Evolutionary conservation across 2,329 filamentous ascomycete species (phyloP).

Genomic region (Colletotrichum caudatum): DNA sequence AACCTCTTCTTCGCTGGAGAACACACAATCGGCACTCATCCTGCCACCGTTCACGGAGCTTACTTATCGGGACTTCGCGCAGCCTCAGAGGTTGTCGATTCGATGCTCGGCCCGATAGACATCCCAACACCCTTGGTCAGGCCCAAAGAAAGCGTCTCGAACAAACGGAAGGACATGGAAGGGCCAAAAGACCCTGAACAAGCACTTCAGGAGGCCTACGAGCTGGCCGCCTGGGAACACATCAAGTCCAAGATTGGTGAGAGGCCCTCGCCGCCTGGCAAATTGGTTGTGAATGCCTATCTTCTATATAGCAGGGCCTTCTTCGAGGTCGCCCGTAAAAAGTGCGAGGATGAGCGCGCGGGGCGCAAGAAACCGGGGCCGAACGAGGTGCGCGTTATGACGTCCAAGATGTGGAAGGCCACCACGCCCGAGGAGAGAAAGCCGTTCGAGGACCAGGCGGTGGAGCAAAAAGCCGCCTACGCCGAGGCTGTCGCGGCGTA

Average conservation of each 20-base stretch:
- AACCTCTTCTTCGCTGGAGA: conserved; percentile 97
- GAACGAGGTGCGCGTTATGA: conserved; percentile 86
- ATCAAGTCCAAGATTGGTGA: conserved; percentile 75
- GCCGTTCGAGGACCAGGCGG: conserved; percentile 82
- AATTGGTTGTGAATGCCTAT: conserved; percentile 86
- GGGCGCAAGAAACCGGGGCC: conserved; percentile 74
- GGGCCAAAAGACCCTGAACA: conserved; percentile 62
- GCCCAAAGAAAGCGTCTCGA: conserved; percentile 65
- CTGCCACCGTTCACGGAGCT: conserved; percentile 95
- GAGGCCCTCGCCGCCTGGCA: conserved; percentile 77
- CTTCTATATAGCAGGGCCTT: conserved; percentile 87
- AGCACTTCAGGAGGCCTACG: conserved; percentile 68
- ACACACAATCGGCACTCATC: conserved; percentile 94
- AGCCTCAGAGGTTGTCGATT: conserved; percentile 85
- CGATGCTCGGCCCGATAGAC: conserved; percentile 83
- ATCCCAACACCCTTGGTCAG: conserved; percentile 81
- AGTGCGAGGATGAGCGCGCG: conserved; percentile 72
- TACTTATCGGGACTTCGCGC: conserved; percentile 93
- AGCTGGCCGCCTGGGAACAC: conserved; percentile 64
- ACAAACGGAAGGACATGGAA: conserved; percentile 67
- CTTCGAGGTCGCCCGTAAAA: conserved; percentile 71
- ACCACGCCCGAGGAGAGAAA: conserved; percentile 76
- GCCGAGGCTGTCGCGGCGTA: conserved; percentile 68
- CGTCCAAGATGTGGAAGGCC: conserved; percentile 92
- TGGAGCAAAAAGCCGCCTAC: conserved; percentile 76